Evolutionary conservation across 169 alveolate genomes (phyloP).

Genomic region (Miamiensis avidus): DNA sequence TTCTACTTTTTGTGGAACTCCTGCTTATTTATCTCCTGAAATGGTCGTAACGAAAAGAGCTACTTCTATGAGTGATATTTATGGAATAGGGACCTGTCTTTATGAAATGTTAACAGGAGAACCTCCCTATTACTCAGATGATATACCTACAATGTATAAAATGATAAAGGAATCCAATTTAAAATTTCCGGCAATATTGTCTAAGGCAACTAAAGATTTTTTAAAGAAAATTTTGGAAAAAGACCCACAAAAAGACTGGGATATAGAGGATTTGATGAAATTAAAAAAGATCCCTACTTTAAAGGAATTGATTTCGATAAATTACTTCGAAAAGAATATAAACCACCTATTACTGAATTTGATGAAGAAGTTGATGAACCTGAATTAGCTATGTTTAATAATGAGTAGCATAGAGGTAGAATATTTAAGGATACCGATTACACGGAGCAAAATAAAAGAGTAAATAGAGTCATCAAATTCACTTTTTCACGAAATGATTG

Average conservation of each 20-base stretch:
- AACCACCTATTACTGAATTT: conserved; percentile 63
- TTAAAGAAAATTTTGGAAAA: conserved; percentile 22
- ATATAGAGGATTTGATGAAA: conserved; percentile 14
- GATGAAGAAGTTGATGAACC: conserved; percentile 39
- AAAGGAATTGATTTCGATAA: conserved; percentile 26
- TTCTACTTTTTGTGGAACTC: conserved; percentile 58
- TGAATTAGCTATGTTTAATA: conserved; percentile 29
- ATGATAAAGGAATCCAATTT: conserved; percentile 1
- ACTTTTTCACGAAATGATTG: background rate
- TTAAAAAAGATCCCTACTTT: conserved; percentile 36
- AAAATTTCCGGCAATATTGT: conserved; percentile 18
- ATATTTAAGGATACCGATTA: background rate
- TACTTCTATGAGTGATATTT: conserved; percentile 56
- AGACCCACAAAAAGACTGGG: conserved; percentile 43
- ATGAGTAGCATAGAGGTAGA: background rate
- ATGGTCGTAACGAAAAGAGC: conserved; percentile 49
- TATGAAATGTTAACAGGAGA: conserved; percentile 49
- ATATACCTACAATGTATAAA: conserved; percentile 17
- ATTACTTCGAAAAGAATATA: conserved; percentile 20
- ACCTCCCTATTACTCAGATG: conserved; percentile 38
- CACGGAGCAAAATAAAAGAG: background rate
- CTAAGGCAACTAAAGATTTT: conserved; percentile 32
- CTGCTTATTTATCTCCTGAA: conserved; percentile 60
- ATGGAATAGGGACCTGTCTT: conserved; percentile 54
- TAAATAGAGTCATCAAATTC: background rate